phyloP scores from a whole-genome alignment of 441 rosid genomes.

The Jatropha podagrica region DNA sequence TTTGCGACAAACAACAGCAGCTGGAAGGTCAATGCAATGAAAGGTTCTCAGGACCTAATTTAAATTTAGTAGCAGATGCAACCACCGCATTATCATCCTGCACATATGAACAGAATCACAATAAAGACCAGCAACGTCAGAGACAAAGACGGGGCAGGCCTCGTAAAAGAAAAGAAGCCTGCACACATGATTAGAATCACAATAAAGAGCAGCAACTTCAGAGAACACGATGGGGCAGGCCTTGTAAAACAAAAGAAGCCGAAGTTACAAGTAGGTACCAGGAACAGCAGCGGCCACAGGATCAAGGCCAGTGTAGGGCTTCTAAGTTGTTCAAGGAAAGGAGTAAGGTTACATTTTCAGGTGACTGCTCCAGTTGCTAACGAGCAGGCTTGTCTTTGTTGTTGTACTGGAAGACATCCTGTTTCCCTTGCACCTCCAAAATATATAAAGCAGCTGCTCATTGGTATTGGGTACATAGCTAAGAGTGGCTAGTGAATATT shows the following conservation, averaged over 20 bases:
- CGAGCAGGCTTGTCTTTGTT: no score
- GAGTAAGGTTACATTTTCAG: no score
- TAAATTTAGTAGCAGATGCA: background rate
- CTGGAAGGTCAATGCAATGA: background rate
- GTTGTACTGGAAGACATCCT: no score
- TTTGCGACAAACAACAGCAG: slow-evolving; percentile 2
- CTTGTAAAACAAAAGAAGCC: background rate
- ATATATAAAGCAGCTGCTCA: no score
- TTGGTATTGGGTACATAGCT: background rate
- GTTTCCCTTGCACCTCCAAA: no score
- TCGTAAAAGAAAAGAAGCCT: background rate
- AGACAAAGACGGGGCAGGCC: slow-evolving; percentile 1
- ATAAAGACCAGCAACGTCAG: slow-evolving; percentile 1
- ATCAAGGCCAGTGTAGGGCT: background rate
- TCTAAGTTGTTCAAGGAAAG: background rate
- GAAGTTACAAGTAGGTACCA: no score
- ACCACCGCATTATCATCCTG: background rate
- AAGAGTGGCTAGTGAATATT: background rate
- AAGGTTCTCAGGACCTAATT: no score
- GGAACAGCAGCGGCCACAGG: background rate
- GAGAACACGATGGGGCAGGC: no score
- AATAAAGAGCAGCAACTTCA: no score
- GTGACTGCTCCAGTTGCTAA: no score
- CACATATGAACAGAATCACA: background rate
- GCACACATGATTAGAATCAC: no score